These are phyloP conservation scores for Teunomyces stri DNA, from an alignment of 805 yeast species.

Conservation along the genomic window DNA sequence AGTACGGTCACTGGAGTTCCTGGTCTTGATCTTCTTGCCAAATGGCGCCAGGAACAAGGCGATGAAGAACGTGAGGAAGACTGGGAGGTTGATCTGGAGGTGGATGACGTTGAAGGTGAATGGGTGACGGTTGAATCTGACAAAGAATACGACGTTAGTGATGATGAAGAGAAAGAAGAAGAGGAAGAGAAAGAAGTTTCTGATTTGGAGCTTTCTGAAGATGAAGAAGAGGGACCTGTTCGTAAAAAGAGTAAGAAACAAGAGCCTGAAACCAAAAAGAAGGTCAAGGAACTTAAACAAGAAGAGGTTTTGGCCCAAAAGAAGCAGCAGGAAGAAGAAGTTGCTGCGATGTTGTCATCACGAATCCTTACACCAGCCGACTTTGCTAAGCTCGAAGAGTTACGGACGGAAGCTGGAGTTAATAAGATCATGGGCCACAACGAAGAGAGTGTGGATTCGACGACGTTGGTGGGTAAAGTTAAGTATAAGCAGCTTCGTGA, in stretches of 20 bases:
- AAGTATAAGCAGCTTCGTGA: slow-evolving; percentile 84
- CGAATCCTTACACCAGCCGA: slow-evolving; percentile 95
- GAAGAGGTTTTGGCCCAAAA: slow-evolving; percentile 37
- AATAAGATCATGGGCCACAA: slow-evolving; percentile 72
- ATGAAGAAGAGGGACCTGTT: slow-evolving; percentile 17
- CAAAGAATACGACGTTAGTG: slow-evolving; percentile 60
- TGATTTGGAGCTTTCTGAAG: slow-evolving; percentile 25
- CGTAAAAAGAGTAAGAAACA: not conserved
- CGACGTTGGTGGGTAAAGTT: slow-evolving; percentile 70
- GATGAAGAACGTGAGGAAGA: slow-evolving; percentile 46
- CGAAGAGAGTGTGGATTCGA: slow-evolving; percentile 85
- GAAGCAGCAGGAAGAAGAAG: slow-evolving; percentile 30
- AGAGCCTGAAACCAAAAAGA: slow-evolving; percentile 12
- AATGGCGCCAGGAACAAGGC: slow-evolving; percentile 73
- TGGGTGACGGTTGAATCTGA: slow-evolving; percentile 89
- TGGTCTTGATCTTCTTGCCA: slow-evolving; percentile 84
- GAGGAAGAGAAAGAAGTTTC: slow-evolving; percentile 28
- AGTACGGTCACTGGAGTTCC: slow-evolving; percentile 70
- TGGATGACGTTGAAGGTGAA: slow-evolving; percentile 73
- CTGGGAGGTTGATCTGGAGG: slow-evolving; percentile 52
- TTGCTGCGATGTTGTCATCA: slow-evolving; percentile 61
- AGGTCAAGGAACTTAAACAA: slow-evolving; percentile 12
- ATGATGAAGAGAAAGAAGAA: slow-evolving; percentile 50
- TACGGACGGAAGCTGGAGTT: slow-evolving; percentile 80
- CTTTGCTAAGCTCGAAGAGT: slow-evolving; percentile 90